A percentile compares a stretch with the other conserved stretches of the same genome.
Evolutionary conservation across 2,329 filamentous ascomycete species (phyloP).

Genomic region (Coniella vitis): DNA sequence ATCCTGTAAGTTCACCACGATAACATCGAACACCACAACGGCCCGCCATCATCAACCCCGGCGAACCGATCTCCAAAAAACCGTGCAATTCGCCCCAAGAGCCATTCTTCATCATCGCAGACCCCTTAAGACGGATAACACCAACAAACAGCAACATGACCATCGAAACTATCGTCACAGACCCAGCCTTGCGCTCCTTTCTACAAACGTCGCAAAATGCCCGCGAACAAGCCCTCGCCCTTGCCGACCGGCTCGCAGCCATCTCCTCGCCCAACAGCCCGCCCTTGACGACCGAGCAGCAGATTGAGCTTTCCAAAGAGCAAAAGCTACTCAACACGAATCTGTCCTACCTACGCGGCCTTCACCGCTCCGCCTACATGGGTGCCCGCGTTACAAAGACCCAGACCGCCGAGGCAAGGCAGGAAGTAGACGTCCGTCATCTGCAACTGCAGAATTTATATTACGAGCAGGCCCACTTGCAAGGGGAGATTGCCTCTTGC

Average conservation of each 20-base stretch:
- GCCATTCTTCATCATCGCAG: neutral
- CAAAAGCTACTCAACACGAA: slow-evolving; percentile 76
- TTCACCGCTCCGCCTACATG: slow-evolving; percentile 77
- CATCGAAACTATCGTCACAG: slow-evolving; percentile 52
- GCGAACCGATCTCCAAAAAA: too few species aligned
- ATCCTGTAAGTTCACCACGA: neutral
- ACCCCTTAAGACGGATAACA: too few species aligned
- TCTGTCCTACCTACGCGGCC: slow-evolving; percentile 70
- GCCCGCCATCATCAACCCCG: too few species aligned
- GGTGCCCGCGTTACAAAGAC: slow-evolving; percentile 79
- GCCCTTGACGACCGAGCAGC: slow-evolving; percentile 38
- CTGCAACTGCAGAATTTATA: slow-evolving; percentile 92
- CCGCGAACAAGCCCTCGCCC: slow-evolving; percentile 61
- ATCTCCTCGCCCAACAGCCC: slow-evolving; percentile 37
- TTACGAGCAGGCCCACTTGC: slow-evolving; percentile 88
- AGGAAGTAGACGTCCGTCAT: slow-evolving; percentile 87
- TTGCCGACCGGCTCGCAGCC: slow-evolving; percentile 48
- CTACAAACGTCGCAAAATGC: slow-evolving; percentile 67
- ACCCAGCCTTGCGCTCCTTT: slow-evolving; percentile 59
- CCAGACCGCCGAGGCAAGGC: slow-evolving; percentile 75
- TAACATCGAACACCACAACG: neutral
- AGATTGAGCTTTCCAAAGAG: slow-evolving; percentile 60
- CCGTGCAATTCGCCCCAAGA: too few species aligned
- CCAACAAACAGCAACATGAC: slow-evolving; percentile 35
- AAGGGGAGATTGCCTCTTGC: slow-evolving; percentile 84